Percentiles rank a stretch among this genome's conserved stretches.
phyloP scores from a whole-genome alignment of 768 basidiomycete genomes.

The Agaricus subrufescens region DNA sequence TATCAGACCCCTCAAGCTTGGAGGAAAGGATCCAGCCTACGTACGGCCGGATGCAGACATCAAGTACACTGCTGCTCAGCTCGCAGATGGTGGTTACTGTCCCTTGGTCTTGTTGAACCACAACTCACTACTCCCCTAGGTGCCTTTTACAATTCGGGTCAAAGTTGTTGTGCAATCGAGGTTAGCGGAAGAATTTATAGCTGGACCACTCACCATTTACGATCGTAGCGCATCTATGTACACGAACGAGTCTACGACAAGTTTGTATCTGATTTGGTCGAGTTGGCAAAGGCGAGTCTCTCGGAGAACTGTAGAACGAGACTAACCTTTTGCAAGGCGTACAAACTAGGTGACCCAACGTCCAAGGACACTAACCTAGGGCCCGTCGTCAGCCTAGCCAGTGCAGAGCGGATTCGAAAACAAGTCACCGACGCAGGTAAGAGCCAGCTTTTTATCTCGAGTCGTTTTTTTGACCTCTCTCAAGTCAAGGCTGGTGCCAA shows the following conservation, averaged over 20 bases:
- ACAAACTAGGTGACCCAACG: conserved; percentile 86
- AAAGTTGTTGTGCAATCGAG: conserved; percentile 94
- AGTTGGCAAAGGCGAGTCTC: conserved; percentile 59
- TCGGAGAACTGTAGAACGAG: background rate
- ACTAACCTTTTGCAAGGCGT: conserved; percentile 41
- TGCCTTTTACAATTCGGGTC: conserved; percentile 95
- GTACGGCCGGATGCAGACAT: conserved; percentile 85
- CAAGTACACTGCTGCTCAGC: conserved; percentile 74
- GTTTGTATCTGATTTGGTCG: conserved; percentile 73
- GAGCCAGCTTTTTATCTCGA: conserved; percentile 13
- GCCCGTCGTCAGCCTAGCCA: conserved; percentile 87
- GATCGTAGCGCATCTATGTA: conserved; percentile 81
- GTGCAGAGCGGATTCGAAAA: conserved; percentile 79
- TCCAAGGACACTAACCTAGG: conserved; percentile 73
- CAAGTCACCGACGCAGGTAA: conserved; percentile 83
- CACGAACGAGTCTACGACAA: conserved; percentile 77
- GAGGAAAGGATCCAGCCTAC: conserved; percentile 98
- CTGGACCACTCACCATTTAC: background rate
- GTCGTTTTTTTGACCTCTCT: background rate
- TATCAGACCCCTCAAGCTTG: conserved; percentile 50
- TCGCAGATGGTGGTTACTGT: conserved; percentile 74
- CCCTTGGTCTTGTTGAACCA: background rate
- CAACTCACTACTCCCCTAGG: conserved; percentile 35
- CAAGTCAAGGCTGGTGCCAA: conserved; percentile 77
- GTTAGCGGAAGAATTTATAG: conserved; percentile 29